Evolutionary conservation across 2,329 filamentous ascomycete species (phyloP).

Genomic region (Phaeoacremonium minimum): DNA sequence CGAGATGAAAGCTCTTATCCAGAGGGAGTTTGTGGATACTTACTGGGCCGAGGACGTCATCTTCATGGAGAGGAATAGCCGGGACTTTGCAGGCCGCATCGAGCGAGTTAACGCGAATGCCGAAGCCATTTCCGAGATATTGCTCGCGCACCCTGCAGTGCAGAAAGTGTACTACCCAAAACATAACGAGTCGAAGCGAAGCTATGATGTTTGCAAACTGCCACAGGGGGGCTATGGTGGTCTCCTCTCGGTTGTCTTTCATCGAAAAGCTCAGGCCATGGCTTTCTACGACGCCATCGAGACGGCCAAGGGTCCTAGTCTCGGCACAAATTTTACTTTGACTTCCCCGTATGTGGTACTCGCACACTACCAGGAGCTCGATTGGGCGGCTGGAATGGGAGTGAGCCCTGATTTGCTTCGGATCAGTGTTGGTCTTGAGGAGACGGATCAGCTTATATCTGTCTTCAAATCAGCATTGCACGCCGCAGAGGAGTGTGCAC

Average conservation of each 20-base stretch:
- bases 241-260: slow-evolving; percentile 79
- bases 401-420: slow-evolving; percentile 78
- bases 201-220: slow-evolving; percentile 77
- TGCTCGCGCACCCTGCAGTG: slow-evolving; percentile 58
- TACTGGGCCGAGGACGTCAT: slow-evolving; percentile 93
- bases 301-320: slow-evolving; percentile 87
- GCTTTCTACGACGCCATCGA: slow-evolving; percentile 83
- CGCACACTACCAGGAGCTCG: slow-evolving; percentile 85
- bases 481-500: too few relatives aligned
- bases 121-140: slow-evolving; percentile 72
- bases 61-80: slow-evolving; percentile 93
- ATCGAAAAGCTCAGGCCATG: slow-evolving; percentile 64
- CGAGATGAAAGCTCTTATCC: slow-evolving; percentile 62
- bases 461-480: slow-evolving; percentile 68
- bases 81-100: slow-evolving; percentile 81
- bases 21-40: slow-evolving; percentile 73
- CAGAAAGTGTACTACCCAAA: slow-evolving; percentile 87
- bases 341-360: slow-evolving; percentile 87
- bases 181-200: slow-evolving; percentile 59
- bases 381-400: slow-evolving; percentile 83
- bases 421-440: slow-evolving; percentile 87
- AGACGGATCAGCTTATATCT: slow-evolving; percentile 58
- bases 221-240: slow-evolving; percentile 83
- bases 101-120: slow-evolving; percentile 82
- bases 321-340: slow-evolving; percentile 95